Base-by-base conservation (phyloP, 345 rosid genomes). In the Hibiscus trionum region DNA sequence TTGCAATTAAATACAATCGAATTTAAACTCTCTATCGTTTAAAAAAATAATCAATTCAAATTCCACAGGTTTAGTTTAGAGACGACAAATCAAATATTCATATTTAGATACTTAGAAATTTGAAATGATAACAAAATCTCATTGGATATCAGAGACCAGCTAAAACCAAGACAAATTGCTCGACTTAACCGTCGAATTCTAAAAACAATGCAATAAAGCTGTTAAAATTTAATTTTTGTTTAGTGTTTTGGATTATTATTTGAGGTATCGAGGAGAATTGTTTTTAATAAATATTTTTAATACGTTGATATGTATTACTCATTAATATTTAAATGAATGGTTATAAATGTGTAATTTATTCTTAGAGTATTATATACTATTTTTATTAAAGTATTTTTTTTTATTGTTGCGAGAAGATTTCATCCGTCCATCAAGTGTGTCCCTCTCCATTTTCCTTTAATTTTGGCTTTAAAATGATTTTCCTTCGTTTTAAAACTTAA, bases 401-500 rank as follows among this genome's bases (percentile, higher is more conserved):
- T 44, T 44, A 44, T 44, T 44, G 47, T 14, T 49, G 4, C 53
- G 53, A 47, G 5, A 3, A 16, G 53, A 49, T 14, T 4, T n/a
- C 53, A 11, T 12, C 53, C 42, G 42, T 37, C 42, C 42, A 37
- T 37, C 39, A 2, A 35, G 42, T 37, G 42, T 5, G 42, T 37
- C 14, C 50, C 12, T 46, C 56, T 16, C 56, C 56, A 15, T 50
- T 15, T 50, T 5, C 9, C 10, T 53, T 53, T 53, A 47, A 6
- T 39, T 39, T 39, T 39, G 44, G 11, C 2, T 17, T 77, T 73
- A 79, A 84, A 62, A 70, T 33, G 2, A 26, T 33, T 72, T 62
- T 64, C 80, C 76, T 80, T 72, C 80, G 71, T 78, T 82, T 78
- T 9, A 79, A 79, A 77, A 73, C 76, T 77, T 72, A 74, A 61